A percentile compares a stretch with the other conserved stretches of the same genome.
These are phyloP conservation scores for Pyrus pyrifolia DNA, from an alignment of 306 rosid species.

Conservation along the genomic window DNA sequence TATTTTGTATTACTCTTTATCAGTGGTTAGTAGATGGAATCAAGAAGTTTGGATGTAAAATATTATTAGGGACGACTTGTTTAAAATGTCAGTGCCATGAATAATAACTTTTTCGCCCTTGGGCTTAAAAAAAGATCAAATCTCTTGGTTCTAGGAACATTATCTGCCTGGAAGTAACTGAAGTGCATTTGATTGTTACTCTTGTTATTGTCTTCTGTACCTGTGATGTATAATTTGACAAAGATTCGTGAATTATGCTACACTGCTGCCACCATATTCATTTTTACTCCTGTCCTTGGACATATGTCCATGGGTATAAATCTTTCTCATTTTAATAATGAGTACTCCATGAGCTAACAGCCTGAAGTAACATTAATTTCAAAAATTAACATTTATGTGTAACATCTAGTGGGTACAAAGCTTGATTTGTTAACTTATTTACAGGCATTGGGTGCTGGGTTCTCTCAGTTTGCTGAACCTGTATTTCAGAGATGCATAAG, in stretches of 20 bases:
- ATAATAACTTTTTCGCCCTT: neutral
- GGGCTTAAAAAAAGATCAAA: neutral
- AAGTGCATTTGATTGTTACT: neutral
- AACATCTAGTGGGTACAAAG: neutral
- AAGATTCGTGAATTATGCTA: neutral
- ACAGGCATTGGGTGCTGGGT: constrained; percentile 93
- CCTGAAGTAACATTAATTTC: neutral
- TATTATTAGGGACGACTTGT: neutral
- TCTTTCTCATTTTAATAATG: neutral
- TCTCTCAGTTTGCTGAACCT: constrained; percentile 86
- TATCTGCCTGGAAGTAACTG: neutral
- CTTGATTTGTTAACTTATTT: constrained; percentile 17
- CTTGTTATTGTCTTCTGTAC: neutral
- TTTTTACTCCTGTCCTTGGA: neutral
- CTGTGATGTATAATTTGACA: neutral
- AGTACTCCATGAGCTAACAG: neutral
- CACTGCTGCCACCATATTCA: neutral
- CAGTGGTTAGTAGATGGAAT: neutral
- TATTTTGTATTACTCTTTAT: neutral
- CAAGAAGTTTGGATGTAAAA: neutral
- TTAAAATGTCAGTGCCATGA: neutral
- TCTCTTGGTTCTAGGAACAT: neutral
- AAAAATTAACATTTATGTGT: neutral
- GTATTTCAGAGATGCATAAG: constrained; percentile 94
- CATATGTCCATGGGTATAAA: neutral